phyloP scores from a whole-genome alignment of 2,329 filamentous ascomycete species.

The Aspergillus persii region DNA sequence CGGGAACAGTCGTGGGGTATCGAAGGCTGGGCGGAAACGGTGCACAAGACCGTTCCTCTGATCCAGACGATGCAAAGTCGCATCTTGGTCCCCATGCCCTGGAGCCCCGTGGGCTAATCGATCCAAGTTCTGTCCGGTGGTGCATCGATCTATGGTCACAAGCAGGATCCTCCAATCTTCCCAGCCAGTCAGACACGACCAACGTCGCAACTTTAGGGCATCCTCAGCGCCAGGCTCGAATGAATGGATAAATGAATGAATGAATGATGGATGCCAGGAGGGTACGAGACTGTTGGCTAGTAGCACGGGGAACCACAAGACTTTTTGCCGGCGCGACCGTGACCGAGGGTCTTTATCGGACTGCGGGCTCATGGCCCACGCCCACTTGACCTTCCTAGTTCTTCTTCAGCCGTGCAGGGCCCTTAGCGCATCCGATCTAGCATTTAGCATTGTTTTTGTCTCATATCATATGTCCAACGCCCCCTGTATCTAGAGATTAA shows the following conservation, averaged over 20 bases:
- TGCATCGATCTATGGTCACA: conserved; percentile 5
- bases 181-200: neutral
- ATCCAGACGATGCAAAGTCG: conserved; percentile 96
- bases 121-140: neutral
- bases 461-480: neutral
- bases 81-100: conserved; percentile 90
- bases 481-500: conserved; percentile 13
- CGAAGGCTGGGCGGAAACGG: conserved; percentile 94
- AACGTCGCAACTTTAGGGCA: neutral
- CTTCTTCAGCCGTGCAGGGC: conserved; percentile 6
- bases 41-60: conserved; percentile 96
- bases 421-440: conserved; percentile 16
- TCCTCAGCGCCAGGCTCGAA: neutral
- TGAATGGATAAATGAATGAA: neutral
- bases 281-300: neutral
- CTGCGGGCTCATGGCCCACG: neutral
- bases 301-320: neutral
- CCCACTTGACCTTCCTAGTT: neutral
- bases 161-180: neutral
- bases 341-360: neutral
- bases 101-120: conserved; percentile 80
- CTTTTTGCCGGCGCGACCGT: neutral
- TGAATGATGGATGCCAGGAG: neutral
- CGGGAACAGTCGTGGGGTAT: conserved; percentile 94
- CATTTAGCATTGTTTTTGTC: conserved; percentile 17